Percentiles rank a stretch among this genome's conserved stretches.
Conservation (phyloP, 208 protist species). For the Tritrichomonas musculus region DNA sequence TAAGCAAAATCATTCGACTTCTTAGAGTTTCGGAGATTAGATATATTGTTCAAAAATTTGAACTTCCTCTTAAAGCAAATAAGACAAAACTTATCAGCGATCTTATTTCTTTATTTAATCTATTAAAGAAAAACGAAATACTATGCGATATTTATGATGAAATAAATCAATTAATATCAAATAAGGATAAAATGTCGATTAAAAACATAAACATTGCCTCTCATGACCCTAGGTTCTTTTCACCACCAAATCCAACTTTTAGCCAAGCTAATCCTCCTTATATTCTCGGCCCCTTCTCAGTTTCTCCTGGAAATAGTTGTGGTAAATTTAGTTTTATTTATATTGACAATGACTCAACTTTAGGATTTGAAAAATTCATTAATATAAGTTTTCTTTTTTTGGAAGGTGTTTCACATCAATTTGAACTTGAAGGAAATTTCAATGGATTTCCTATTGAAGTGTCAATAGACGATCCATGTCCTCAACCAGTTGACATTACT, state of each 20-base stretch:
- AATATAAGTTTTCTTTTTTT: background rate
- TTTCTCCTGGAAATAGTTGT: background rate
- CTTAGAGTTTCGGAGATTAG: background rate
- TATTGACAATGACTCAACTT: too few species aligned
- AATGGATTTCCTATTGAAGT: conserved; percentile 1
- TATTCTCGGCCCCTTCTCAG: background rate
- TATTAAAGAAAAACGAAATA: background rate
- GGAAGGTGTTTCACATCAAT: background rate
- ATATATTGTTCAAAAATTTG: conserved; percentile 16
- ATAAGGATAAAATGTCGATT: background rate
- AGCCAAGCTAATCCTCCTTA: too few species aligned
- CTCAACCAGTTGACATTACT: background rate
- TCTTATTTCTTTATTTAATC: background rate
- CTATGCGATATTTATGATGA: background rate
- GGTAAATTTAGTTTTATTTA: background rate
- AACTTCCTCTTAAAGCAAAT: background rate
- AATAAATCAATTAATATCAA: background rate
- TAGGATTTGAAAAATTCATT: too few species aligned
- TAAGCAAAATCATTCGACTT: conserved; percentile 3
- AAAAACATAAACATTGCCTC: background rate
- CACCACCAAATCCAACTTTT: background rate
- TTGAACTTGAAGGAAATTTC: background rate
- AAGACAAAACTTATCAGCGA: background rate
- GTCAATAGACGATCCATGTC: background rate
- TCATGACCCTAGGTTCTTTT: background rate